Percentiles rank a stretch among this genome's conserved stretches.
phyloP scores from a whole-genome alignment of 1,284 basidiomycete genomes.

The Puccinia horiana region DNA sequence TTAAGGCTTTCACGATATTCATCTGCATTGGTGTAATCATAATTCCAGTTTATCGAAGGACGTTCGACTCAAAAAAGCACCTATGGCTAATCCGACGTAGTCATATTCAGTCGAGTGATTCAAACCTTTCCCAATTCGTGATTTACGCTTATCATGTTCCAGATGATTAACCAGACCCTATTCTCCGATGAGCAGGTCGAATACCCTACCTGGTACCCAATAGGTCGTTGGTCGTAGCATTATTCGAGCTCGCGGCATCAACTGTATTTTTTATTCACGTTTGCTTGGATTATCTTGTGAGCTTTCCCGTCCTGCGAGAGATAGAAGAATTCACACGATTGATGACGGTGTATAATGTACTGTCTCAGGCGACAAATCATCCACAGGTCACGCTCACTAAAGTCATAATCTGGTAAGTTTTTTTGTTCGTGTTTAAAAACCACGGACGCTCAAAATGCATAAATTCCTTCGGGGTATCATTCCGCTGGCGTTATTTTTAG shows the following conservation, averaged over 20 bases:
- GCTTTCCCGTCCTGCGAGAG: background rate
- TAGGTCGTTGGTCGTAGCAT: background rate
- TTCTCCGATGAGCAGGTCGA: background rate
- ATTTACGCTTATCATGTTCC: background rate
- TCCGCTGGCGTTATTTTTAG: background rate
- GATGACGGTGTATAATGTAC: background rate
- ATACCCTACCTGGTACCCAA: constrained; percentile 11
- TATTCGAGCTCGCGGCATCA: background rate
- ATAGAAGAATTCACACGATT: background rate
- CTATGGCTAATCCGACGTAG: background rate
- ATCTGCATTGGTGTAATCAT: background rate
- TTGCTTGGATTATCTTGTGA: background rate
- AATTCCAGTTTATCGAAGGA: background rate
- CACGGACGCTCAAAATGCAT: background rate
- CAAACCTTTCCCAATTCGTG: background rate
- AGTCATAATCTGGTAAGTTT: background rate
- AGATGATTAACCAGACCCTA: background rate
- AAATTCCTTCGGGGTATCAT: background rate
- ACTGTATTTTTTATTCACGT: background rate
- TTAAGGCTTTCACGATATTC: background rate
- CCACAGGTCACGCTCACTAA: background rate
- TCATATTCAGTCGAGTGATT: background rate
- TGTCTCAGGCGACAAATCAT: background rate
- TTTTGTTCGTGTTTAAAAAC: background rate
- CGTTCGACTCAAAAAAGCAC: background rate